Conservation (phyloP, 805 yeast species). For the Zygoascus ofunaensis region DNA sequence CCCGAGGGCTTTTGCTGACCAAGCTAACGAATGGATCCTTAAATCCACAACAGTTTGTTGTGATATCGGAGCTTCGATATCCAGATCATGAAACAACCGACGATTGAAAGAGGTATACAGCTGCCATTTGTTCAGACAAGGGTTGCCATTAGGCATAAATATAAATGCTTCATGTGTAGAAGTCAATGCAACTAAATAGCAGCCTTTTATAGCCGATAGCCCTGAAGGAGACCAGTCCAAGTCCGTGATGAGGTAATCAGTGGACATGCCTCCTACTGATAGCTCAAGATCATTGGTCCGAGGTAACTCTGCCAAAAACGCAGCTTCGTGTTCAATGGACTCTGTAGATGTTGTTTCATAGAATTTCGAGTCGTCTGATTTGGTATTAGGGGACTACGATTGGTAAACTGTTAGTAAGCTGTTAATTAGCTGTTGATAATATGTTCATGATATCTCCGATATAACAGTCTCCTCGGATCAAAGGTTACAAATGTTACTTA, state of each 20-base stretch:
- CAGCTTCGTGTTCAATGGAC: constrained; percentile 7
- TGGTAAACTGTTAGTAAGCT: too few species aligned
- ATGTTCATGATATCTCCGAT: constrained; percentile 1
- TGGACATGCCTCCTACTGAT: constrained; percentile 10
- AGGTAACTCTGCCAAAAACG: background rate
- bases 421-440: too few species aligned
- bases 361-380: constrained; percentile 4
- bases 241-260: constrained; percentile 13
- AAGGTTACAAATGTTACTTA: constrained; percentile 8
- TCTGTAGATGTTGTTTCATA: constrained; percentile 11
- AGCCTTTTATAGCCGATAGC: constrained; percentile 7
- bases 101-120: constrained; percentile 3
- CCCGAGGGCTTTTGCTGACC: constrained; percentile 8
- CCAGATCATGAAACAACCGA: constrained; percentile 4
- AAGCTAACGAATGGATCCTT: constrained; percentile 13
- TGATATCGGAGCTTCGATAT: background rate
- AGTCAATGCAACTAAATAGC: constrained; percentile 11
- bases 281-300: constrained; percentile 8
- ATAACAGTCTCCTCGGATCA: too few species aligned
- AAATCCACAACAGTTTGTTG: constrained; percentile 4
- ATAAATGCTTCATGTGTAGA: constrained; percentile 12
- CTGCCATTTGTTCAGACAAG: constrained; percentile 11
- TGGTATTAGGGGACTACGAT: too few species aligned
- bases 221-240: constrained; percentile 20
- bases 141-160: constrained; percentile 11